Conservation (phyloP, 2,329 filamentous ascomycete genomes). For the Botrytis aclada region DNA sequence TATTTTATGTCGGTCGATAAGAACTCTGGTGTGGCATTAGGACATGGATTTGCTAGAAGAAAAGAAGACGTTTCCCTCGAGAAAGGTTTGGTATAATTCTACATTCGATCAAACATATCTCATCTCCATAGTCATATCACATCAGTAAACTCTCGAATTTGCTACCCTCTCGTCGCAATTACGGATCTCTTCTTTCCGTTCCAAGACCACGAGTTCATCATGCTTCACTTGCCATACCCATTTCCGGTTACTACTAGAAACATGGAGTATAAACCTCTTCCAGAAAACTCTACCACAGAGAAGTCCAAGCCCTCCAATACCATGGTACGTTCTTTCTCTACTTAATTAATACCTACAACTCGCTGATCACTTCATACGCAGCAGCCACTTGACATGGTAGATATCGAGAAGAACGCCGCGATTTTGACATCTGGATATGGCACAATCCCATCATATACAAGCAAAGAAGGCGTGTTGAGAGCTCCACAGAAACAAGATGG, state of each 20-base stretch:
- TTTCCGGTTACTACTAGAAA: background rate
- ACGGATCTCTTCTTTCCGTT: background rate
- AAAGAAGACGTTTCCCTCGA: background rate
- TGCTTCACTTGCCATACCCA: conserved; percentile 10
- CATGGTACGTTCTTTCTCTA: background rate
- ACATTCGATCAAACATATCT: background rate
- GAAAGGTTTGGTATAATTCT: background rate
- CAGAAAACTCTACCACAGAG: conserved; percentile 5
- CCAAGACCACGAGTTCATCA: background rate
- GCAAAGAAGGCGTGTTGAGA: background rate
- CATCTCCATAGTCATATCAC: background rate
- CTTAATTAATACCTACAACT: background rate
- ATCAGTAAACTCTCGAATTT: background rate
- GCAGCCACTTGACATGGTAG: conserved; percentile 11
- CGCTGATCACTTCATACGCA: background rate
- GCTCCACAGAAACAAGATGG: background rate
- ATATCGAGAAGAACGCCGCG: conserved; percentile 8
- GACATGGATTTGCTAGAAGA: background rate
- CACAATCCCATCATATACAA: conserved; percentile 6
- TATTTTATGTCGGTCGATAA: background rate
- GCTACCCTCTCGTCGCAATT: background rate
- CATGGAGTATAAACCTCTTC: conserved; percentile 14
- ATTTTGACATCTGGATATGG: conserved; percentile 1
- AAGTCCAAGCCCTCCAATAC: conserved; percentile 1
- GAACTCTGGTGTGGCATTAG: background rate